Evolutionary conservation across 306 rosid species (phyloP), one percentile per base, ranked within the genome.

Genomic region (Rosa persica): DNA sequence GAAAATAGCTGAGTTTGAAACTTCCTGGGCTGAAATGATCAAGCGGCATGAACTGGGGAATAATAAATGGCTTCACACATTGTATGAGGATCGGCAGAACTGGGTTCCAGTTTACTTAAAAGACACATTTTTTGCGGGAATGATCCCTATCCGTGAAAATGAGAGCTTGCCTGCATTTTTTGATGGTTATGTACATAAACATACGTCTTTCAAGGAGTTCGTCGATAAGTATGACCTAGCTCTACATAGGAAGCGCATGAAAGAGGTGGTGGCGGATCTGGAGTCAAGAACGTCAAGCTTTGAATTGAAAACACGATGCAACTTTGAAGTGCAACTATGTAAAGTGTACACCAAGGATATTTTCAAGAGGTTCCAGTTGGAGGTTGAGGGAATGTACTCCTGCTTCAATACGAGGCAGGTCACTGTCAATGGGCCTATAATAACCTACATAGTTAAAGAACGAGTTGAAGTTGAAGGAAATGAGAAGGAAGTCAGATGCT

Each of bases 41-140:
- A 89, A 82, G 70, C 72, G 68, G 70, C 76, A 89, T 34, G 85
- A 77, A 60, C 86, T 92, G 27, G 90, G 78, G 60, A 87, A 87
- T 70, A 87, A 92, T 76, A 90, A 83, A 76, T 92, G 95, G 95
- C 89, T 92, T 77, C 91, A 80, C 70, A 55, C 81, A 43, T 69
- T 92, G 70, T 89, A 87, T 72, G 85, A 83, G 58, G 93, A 92
- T 77, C 78, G 93, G 81, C 79, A 69, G 49, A 36, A 81, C 40
- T 92, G 93, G 94, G 91, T 86, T 72, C 97, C 95, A 5, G 93
- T 92, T 69, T 92, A 87, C 88, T 79, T 90, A 4, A 92, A 92
- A 75, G 96, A 90, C 82, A 83, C 78, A 0, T 86, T 80, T 83
- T 87, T 87, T 39, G 89, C 89, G 12, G 97, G 97, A 81, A 80